Evolutionary conservation across 108 stramenopile species (phyloP).

Genomic region (Parietichytrium sp.): DNA sequence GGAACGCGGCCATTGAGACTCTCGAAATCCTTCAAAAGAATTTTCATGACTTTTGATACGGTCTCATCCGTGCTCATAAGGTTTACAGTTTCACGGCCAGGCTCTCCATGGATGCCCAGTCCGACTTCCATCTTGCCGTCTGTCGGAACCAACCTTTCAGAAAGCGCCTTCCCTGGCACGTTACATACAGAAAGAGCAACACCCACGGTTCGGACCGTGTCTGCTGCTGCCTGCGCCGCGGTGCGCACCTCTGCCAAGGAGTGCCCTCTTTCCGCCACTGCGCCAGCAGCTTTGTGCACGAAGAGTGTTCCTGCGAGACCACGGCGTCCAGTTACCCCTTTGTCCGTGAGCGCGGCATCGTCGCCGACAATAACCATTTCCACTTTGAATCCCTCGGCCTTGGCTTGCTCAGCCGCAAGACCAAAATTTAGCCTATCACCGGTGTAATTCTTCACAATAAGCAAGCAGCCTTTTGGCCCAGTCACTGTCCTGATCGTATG

Average conservation of each 20-base stretch:
- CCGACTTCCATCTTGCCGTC: slow-evolving; percentile 75
- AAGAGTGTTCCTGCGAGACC: slow-evolving; percentile 94
- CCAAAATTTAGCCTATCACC: slow-evolving; percentile 98
- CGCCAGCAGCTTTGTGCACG: slow-evolving; percentile 92
- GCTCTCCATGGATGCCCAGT: slow-evolving; percentile 96
- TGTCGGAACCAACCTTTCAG: slow-evolving; percentile 69
- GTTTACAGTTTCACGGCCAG: slow-evolving; percentile 66
- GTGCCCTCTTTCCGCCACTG: slow-evolving; percentile 73
- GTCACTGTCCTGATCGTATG: slow-evolving; percentile 84
- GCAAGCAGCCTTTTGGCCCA: slow-evolving; percentile 68
- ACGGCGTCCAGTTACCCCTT: slow-evolving; percentile 90
- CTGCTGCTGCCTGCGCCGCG: slow-evolving; percentile 63
- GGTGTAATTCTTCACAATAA: slow-evolving; percentile 98
- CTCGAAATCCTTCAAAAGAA: not conserved
- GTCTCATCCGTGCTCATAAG: slow-evolving; percentile 65
- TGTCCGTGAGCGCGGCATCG: slow-evolving; percentile 84
- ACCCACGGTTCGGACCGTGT: slow-evolving; percentile 78
- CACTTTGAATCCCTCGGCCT: slow-evolving; percentile 62
- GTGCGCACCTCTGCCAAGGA: slow-evolving; percentile 68
- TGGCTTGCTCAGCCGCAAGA: slow-evolving; percentile 86
- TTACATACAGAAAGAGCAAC: slow-evolving; percentile 84
- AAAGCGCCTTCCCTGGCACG: slow-evolving; percentile 75
- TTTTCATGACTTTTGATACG: not conserved
- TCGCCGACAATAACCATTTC: slow-evolving; percentile 89
- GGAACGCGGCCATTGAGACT: not conserved